Evolutionary conservation across 345 rosid genomes (phyloP).

Genomic region (Arabis hirsuta): DNA sequence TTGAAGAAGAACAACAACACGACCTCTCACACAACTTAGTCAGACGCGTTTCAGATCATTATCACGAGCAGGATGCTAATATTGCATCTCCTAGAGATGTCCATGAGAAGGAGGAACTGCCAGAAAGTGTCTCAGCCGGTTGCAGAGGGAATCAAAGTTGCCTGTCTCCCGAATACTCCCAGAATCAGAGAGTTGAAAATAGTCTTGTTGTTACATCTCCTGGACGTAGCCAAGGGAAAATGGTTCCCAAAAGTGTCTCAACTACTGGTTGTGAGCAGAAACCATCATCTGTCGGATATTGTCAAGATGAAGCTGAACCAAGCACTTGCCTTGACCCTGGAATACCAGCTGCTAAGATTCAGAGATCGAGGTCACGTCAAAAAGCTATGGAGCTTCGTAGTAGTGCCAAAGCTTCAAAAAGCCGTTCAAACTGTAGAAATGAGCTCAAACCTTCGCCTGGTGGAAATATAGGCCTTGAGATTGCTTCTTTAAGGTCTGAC

Average conservation of each 20-base stretch:
- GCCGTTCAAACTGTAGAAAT: constrained; percentile 39
- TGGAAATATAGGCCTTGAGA: constrained; percentile 42
- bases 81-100: constrained; percentile 57
- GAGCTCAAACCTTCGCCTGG: constrained; percentile 36
- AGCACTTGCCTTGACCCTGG: constrained; percentile 44
- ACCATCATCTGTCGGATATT: constrained; percentile 51
- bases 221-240: constrained; percentile 30
- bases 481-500: constrained; percentile 50
- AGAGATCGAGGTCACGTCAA: constrained; percentile 83
- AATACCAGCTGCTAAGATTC: constrained; percentile 62
- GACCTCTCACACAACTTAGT: constrained; percentile 38
- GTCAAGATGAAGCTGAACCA: constrained; percentile 44
- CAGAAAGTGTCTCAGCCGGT: constrained; percentile 40
- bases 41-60: constrained; percentile 38
- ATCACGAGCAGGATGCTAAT: constrained; percentile 45
- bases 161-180: constrained; percentile 7
- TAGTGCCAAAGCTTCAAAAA: constrained; percentile 58
- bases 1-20: constrained; percentile 45
- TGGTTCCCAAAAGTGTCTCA: constrained; percentile 37
- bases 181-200: constrained; percentile 28
- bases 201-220: constrained; percentile 29
- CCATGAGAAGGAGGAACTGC: constrained; percentile 43
- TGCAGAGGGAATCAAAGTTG: constrained; percentile 29
- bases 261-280: constrained; percentile 48
- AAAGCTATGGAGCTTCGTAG: constrained; percentile 64